Percentiles rank a stretch among this genome's conserved stretches.
Evolutionary conservation across 129 eudicot species (phyloP).

Genomic region (Mikania micrantha): DNA sequence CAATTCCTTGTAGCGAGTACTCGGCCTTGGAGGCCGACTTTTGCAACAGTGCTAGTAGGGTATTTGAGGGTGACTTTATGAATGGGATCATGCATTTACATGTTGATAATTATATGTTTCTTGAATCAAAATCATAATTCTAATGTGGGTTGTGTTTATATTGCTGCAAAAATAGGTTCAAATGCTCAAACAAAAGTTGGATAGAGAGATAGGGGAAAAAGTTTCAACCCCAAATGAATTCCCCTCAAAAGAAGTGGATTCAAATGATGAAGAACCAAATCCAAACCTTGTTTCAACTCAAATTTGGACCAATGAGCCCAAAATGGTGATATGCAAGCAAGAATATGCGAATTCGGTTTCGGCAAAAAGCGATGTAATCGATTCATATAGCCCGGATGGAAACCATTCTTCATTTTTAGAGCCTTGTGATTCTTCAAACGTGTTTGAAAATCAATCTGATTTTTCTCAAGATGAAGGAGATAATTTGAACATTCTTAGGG

Average conservation of each 20-base stretch:
- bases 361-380: slow-evolving; percentile 58
- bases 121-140: not conserved
- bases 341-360: slow-evolving; percentile 72
- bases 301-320: slow-evolving; percentile 20
- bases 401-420: slow-evolving; percentile 43
- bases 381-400: slow-evolving; percentile 57
- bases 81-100: too few species aligned
- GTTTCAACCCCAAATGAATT: slow-evolving; percentile 26
- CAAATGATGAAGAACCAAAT: slow-evolving; percentile 25
- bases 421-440: slow-evolving; percentile 51
- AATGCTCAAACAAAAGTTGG: slow-evolving; percentile 38
- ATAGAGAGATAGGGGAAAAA: slow-evolving; percentile 23
- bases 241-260: slow-evolving; percentile 25
- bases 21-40: too few species aligned
- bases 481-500: slow-evolving; percentile 37
- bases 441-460: slow-evolving; percentile 40
- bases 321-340: slow-evolving; percentile 33
- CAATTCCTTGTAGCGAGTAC: too few species aligned
- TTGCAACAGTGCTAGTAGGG: too few species aligned
- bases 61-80: too few species aligned
- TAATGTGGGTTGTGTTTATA: slow-evolving; percentile 1
- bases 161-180: slow-evolving; percentile 35
- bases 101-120: not conserved
- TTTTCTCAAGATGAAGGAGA: slow-evolving; percentile 68
- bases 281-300: slow-evolving; percentile 19